Base-by-base conservation (phyloP, 2,329 filamentous ascomycete species). In the Colletotrichum orbiculare region DNA sequence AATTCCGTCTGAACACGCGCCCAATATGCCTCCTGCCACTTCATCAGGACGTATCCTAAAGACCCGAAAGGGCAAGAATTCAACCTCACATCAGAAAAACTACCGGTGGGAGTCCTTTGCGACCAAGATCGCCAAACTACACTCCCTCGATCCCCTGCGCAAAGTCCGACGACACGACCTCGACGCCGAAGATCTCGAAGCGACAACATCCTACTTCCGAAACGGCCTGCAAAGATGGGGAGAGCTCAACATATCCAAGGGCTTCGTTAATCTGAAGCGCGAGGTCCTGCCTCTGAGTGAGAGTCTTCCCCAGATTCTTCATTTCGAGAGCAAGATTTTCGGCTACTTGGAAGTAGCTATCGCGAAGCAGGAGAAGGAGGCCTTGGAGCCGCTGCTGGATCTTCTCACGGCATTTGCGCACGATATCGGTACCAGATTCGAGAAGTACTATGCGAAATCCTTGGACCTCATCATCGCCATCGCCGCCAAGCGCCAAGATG, bases 401-500 rank as follows among this genome's bases (percentile, higher is more conserved):
- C 86, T 99, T n/a, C 79, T 97, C 64, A 92, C 94, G 11, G 93
- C 96, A 45, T 94, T 99, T 74, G 94, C 96, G n/a, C 94, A 96
- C 75, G 96, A 99, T 73, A 79, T 99, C 60, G 95, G 95, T 54
- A 85, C 86, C 15, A 86, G 90, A 52, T 99, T 99, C 73, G 94
- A 97, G 78, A 93, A 91, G 73, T 89, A 97, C 76, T 98, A 97
- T 75, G 85, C 88, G 49, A 85, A 87, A 55, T 89, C 91, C 34
- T 87, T 99, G 63, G 86, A 83, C 58, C 82, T 96, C 58, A 88
- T 99, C 59, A 87, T 92, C 43, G 87, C 88, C 13, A 86, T 98
- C 69, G 94, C 94, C 10, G 89, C 89, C 58, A 91, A 88, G 71
- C 88, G 92, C 57, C 85, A 91, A 61, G 91, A 92, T 73, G 89